Conservation (phyloP, 768 basidiomycete species). For the Tubosaeta sp. region DNA sequence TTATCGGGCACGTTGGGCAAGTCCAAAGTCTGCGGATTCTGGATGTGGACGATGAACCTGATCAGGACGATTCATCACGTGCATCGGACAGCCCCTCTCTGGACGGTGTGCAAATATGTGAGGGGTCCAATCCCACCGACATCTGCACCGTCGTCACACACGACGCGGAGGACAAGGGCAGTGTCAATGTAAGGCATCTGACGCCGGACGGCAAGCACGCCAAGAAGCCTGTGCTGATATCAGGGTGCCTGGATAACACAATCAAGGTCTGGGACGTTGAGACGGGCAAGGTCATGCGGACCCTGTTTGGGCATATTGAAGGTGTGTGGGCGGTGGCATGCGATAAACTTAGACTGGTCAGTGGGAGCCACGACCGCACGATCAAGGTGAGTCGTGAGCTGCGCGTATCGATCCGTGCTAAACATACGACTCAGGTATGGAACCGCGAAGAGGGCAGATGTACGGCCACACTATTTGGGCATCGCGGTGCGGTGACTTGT, state of each 20-base stretch:
- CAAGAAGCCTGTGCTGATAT: constrained; percentile 74
- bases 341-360: constrained; percentile 87
- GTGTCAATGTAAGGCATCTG: neutral
- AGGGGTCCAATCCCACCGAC: constrained; percentile 14
- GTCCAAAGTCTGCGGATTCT: constrained; percentile 88
- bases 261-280: constrained; percentile 96
- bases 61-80: constrained; percentile 16
- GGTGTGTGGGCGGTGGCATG: constrained; percentile 96
- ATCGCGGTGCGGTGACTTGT: constrained; percentile 91
- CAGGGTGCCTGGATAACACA: constrained; percentile 91
- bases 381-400: constrained; percentile 67
- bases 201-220: constrained; percentile 1
- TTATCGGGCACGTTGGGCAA: constrained; percentile 89
- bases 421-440: constrained; percentile 68
- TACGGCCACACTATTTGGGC: constrained; percentile 86
- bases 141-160: constrained; percentile 31
- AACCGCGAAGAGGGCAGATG: constrained; percentile 85
- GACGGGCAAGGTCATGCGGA: constrained; percentile 67
- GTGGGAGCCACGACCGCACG: constrained; percentile 93
- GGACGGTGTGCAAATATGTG: constrained; percentile 14
- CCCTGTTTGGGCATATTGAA: constrained; percentile 96
- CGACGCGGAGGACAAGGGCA: constrained; percentile 15
- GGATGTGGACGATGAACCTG: constrained; percentile 51
- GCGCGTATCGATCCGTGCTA: neutral
- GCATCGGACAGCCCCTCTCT: constrained; percentile 9